Conservation (phyloP, 2,329 filamentous ascomycete species). For the Colletotrichum sp. region DNA sequence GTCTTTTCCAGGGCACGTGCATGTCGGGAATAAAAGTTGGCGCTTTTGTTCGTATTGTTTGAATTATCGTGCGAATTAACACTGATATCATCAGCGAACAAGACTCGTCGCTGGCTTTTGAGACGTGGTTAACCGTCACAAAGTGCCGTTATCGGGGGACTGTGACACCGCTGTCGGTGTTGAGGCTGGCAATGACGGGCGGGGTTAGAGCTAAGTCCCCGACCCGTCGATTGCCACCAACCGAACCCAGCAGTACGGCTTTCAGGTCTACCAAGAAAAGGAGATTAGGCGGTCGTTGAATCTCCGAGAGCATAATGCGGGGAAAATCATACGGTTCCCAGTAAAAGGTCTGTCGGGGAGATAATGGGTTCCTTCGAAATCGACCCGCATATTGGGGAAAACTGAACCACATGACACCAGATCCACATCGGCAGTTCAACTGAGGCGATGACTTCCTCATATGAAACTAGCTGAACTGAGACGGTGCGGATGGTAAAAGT, state of each 20-base stretch:
- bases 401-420: neutral
- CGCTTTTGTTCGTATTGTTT: neutral
- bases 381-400: neutral
- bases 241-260: neutral
- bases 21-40: conserved; percentile 31
- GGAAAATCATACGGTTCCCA: neutral
- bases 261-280: neutral
- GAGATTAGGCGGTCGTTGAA: neutral
- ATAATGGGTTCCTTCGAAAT: neutral
- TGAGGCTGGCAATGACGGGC: neutral
- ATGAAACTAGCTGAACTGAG: neutral
- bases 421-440: neutral
- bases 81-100: neutral
- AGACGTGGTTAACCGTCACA: neutral
- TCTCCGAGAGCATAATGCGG: neutral
- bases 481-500: neutral
- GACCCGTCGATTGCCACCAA: neutral
- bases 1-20: conserved; percentile 49
- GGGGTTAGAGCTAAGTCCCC: neutral
- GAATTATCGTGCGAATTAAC: neutral
- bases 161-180: neutral
- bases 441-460: neutral
- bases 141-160: neutral
- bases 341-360: neutral
- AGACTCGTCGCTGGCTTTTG: neutral